Conservation (phyloP, 2,329 filamentous ascomycete species). For the Aspergillus sp. region DNA sequence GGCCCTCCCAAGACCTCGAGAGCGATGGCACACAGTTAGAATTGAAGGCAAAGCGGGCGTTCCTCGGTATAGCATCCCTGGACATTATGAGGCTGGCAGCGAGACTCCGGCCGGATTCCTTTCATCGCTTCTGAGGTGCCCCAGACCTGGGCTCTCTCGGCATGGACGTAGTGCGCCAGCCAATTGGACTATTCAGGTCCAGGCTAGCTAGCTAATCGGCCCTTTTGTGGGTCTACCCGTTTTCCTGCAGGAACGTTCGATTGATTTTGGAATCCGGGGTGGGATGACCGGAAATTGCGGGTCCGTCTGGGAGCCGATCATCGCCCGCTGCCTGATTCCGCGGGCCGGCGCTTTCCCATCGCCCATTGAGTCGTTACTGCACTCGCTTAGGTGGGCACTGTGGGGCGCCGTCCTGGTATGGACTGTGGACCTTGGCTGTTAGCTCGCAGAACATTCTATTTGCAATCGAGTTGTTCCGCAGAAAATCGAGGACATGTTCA, state of each 20-base stretch:
- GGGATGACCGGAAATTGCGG: background rate
- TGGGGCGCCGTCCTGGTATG: background rate
- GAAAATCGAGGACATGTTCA: background rate
- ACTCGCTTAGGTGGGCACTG: background rate
- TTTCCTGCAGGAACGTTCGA: background rate
- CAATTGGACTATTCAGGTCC: background rate
- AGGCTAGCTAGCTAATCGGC: background rate
- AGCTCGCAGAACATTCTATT: background rate
- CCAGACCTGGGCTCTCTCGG: background rate
- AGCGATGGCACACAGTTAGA: background rate
- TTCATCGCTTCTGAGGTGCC: background rate
- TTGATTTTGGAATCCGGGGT: background rate
- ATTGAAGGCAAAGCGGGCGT: conserved; percentile 2
- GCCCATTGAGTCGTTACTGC: background rate
- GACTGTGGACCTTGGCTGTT: background rate
- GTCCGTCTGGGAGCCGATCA: background rate
- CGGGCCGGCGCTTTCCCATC: background rate
- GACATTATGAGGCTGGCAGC: background rate
- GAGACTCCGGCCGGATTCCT: background rate
- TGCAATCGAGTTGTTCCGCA: background rate
- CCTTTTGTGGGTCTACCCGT: background rate
- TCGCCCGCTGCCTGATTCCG: background rate
- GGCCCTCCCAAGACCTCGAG: background rate
- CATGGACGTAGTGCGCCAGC: background rate
- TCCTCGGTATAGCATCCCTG: conserved; percentile 2